Base-by-base conservation (phyloP, 805 yeast genomes). In the Lipomyces yamanashiensis region DNA sequence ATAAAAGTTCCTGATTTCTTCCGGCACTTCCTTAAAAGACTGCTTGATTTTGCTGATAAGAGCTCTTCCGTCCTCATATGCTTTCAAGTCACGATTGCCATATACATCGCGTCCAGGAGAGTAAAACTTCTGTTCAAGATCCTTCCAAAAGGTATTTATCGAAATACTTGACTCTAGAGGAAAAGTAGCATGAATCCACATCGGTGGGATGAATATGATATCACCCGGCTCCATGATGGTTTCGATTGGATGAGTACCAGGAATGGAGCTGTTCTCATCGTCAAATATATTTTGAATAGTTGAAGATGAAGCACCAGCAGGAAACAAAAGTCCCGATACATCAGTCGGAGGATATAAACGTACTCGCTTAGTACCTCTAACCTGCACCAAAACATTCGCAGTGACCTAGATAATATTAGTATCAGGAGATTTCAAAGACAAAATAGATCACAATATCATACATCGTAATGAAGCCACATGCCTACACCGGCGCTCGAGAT, bases 131-230 rank as follows among this genome's bases (percentile, higher is more conserved):
- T 61, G 58, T 0, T 64, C 66, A 33, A 77, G 58, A 52, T 77
- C 76, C 47, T 72, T 73, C 78, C 78, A 77, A 63, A 77, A 77
- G 37, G 70, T 61, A 62, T 77, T 77, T 41, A 77, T 59, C 10
- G 78, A 75, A 10, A 77, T 71, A 36, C 78, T 74, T 17, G 76
- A 71, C 37, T 63, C 64, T 13, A 70, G 52, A 2, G 77, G 74
- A n/a, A 62, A 62, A 12, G 77, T 74, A 23, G 80, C 78, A 63
- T 77, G 79, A 4, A 76, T 65, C 80, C 80, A 77, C 71, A 74
- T 66, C 4, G 79, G 62, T 9, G 80, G 80, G 39, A 77, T 72
- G 54, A 72, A 75, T 9, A 78, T 48, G 23, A 76, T 67, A 61
- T 78, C 81, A 6, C 80, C 79, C 1, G 80, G 77, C 13, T 68